These are phyloP conservation scores for Pythium plurisporium DNA, from an alignment of 352 stramenopile genomes.

Conservation along the genomic window DNA sequence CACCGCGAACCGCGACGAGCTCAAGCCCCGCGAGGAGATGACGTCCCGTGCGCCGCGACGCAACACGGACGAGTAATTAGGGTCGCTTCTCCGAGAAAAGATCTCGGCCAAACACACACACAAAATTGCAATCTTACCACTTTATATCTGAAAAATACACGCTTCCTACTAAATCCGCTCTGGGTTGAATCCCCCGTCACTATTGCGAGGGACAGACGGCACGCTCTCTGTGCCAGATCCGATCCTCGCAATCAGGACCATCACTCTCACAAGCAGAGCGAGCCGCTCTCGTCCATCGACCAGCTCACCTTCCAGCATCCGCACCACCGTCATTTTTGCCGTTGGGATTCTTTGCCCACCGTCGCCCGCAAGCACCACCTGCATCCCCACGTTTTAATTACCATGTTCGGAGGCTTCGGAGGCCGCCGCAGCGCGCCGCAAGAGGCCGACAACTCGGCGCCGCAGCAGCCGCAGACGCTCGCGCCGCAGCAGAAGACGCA, in stretches of 20 bases:
- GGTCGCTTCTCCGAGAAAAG: too few relatives aligned
- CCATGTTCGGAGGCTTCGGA: constrained; percentile 72
- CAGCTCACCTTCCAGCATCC: neutral
- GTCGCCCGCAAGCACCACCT: constrained; percentile 10
- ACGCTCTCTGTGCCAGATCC: neutral
- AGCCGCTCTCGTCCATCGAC: constrained; percentile 9
- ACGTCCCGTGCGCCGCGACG: too few relatives aligned
- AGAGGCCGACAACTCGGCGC: constrained; percentile 20
- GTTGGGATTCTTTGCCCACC: too few relatives aligned
- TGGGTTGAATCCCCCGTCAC: constrained; percentile 3
- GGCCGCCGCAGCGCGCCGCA: constrained; percentile 21
- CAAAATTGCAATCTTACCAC: too few relatives aligned
- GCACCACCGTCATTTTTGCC: constrained; percentile 3
- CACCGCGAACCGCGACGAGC: neutral
- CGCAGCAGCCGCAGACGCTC: constrained; percentile 34
- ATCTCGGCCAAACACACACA: too few relatives aligned
- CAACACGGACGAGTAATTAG: too few relatives aligned
- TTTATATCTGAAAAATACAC: too few relatives aligned
- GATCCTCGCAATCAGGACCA: constrained; percentile 14
- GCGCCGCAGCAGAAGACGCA: constrained; percentile 24
- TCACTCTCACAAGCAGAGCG: constrained; percentile 3
- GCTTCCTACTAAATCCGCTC: too few relatives aligned
- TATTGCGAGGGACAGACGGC: neutral
- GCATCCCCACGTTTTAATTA: too few relatives aligned
- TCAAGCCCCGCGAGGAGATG: too few relatives aligned